phyloP scores from a whole-genome alignment of 2,329 filamentous ascomycete genomes.

The Ophiostoma australiae region DNA sequence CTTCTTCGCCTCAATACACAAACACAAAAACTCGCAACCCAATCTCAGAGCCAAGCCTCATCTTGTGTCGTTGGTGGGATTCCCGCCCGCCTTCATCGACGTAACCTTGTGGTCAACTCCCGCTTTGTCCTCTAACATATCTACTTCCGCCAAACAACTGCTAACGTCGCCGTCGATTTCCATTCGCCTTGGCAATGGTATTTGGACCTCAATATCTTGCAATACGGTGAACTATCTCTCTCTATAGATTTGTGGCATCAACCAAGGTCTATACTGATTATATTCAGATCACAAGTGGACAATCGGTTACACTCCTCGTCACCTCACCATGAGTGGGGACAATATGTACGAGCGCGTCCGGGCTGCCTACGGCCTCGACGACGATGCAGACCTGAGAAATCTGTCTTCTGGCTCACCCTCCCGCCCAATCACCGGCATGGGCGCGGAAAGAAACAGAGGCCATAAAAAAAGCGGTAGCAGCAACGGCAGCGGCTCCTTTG shows the following conservation, averaged over 20 bases:
- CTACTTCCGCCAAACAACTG: background rate
- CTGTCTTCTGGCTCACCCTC: background rate
- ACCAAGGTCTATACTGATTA: background rate
- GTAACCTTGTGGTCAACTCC: background rate
- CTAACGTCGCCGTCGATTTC: background rate
- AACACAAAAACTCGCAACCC: background rate
- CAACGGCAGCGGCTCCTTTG: background rate
- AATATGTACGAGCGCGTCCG: constrained; percentile 20
- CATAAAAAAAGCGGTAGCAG: background rate
- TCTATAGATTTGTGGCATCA: too few relatives aligned
- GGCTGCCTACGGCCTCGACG: constrained; percentile 19
- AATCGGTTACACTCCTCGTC: background rate
- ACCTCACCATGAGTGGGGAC: constrained; percentile 11
- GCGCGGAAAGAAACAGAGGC: background rate
- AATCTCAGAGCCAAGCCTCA: background rate
- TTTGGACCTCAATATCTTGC: too few relatives aligned
- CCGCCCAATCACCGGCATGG: background rate
- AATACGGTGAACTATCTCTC: too few relatives aligned
- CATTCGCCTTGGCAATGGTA: background rate
- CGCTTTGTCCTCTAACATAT: background rate
- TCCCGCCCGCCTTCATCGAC: background rate
- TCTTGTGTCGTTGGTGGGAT: background rate
- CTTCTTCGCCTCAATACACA: background rate
- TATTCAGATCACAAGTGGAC: background rate
- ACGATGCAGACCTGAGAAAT: background rate